phyloP scores from a whole-genome alignment of 352 stramenopile genomes.

The Phytophthora rubi region DNA sequence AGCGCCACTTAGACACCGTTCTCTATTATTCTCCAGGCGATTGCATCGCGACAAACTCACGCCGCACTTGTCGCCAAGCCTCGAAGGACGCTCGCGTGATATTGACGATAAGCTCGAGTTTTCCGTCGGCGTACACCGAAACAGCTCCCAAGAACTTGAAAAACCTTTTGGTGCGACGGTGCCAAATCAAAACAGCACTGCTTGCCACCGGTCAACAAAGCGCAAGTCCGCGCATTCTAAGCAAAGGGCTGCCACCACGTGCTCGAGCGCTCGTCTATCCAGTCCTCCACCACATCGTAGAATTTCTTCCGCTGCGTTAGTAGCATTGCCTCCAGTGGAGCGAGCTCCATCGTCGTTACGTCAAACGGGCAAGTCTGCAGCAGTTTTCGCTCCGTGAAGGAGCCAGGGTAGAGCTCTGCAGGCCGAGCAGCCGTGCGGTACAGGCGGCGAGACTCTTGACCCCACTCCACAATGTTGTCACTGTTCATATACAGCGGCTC shows the following conservation, averaged over 20 bases:
- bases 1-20: background rate
- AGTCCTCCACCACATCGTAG: slow-evolving; percentile 30
- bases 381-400: slow-evolving; percentile 43
- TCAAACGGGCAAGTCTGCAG: slow-evolving; percentile 49
- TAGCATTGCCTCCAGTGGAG: slow-evolving; percentile 24
- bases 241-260: slow-evolving; percentile 20
- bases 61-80: background rate
- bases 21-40: background rate
- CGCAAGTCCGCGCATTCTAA: slow-evolving; percentile 5
- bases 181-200: slow-evolving; percentile 12
- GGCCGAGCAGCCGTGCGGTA: slow-evolving; percentile 40
- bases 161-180: background rate
- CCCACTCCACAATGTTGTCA: slow-evolving; percentile 50
- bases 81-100: background rate
- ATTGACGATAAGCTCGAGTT: background rate
- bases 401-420: slow-evolving; percentile 43
- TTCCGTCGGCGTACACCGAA: background rate
- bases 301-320: slow-evolving; percentile 31
- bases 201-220: background rate
- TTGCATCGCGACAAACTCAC: background rate
- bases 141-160: slow-evolving; percentile 2
- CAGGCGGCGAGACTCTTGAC: slow-evolving; percentile 21
- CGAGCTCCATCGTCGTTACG: slow-evolving; percentile 37
- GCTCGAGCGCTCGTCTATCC: slow-evolving; percentile 18
- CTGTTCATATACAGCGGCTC: slow-evolving; percentile 62